Conservation (phyloP, 1,284 basidiomycete species). For the Ganoderma meredithae region DNA sequence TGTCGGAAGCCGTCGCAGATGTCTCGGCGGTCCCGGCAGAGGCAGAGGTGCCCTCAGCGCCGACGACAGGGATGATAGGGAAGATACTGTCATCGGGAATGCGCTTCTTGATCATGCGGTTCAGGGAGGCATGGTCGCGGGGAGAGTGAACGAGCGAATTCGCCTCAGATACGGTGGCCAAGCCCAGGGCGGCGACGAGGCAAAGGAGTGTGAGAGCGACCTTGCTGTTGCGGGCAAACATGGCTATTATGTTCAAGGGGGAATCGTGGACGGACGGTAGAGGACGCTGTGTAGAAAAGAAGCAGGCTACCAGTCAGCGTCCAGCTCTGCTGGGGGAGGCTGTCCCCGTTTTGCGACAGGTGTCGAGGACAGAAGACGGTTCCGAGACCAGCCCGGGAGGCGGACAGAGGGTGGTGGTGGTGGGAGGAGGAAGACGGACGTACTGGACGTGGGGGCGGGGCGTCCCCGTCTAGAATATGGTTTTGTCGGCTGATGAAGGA, state of each 20-base stretch:
- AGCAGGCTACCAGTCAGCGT: constrained; percentile 24
- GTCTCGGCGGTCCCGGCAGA: constrained; percentile 15
- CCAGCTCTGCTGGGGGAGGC: constrained; percentile 13
- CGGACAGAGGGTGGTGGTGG: constrained; percentile 11
- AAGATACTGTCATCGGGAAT: constrained; percentile 36
- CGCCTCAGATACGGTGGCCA: constrained; percentile 54
- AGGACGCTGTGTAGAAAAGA: constrained; percentile 21
- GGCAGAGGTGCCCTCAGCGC: constrained; percentile 33
- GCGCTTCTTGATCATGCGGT: constrained; percentile 76
- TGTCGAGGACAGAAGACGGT: constrained; percentile 15
- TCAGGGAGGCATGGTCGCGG: constrained; percentile 64
- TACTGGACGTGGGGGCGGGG: constrained; percentile 30
- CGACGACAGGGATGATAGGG: constrained; percentile 22
- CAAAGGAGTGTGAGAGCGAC: constrained; percentile 70
- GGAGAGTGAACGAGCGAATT: constrained; percentile 48
- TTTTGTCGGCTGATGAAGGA: constrained; percentile 32
- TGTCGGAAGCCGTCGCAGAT: constrained; percentile 5
- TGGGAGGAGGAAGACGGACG: constrained; percentile 23
- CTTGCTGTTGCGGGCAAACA: constrained; percentile 54
- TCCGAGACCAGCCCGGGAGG: constrained; percentile 32
- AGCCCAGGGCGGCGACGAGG: constrained; percentile 57
- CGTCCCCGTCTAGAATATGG: constrained; percentile 23
- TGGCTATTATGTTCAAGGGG: constrained; percentile 38
- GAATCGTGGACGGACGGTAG: constrained; percentile 27
- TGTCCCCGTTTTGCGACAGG: constrained; percentile 15